Evolutionary conservation across 176 grass and related monocot genomes (phyloP), one percentile per base, ranked within the genome.

Genomic region (Bromus sterilis): DNA sequence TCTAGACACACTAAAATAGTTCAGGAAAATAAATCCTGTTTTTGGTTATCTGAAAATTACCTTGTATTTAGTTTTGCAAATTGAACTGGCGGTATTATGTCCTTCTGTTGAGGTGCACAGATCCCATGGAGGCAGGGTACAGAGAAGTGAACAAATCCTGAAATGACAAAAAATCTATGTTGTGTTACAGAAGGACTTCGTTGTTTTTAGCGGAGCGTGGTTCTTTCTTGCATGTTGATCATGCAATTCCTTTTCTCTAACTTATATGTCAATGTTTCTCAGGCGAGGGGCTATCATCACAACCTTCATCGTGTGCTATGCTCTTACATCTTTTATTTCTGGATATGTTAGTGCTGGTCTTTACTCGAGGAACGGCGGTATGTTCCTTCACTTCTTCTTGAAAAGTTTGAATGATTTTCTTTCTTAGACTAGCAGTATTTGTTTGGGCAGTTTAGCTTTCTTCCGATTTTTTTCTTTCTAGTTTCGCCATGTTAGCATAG

Each of bases 231-330:
- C n/a, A 71, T 80, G 13, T 66, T 80, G 42, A 74, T 11, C 56
- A 32, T 74, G 55, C 15, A 36, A 10, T 71, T 85, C 31, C 7
- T 67, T 62, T 82, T 75, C 31, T 32, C 62, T 89, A 85, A 89
- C 72, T 65, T 77, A n/a, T 14, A 71, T 71, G n/a, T 9, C 60
- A 29, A 75, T 62, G n/a, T 53, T 83, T 81, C 31, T 75, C 71
- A 98, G 92, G 88, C 84, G 95, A 86, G 95, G 95, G 37, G 83
- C 92, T 62, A 95, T 98, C 76, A 90, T 92, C 49, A 98, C 95
- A 71, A 98, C 95, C 29, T 98, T 98, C 85, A 98, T 98, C 73
- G 92, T 98, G 81, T 98, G 95, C 84, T 98, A 98, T 86, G 95
- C 92, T 34, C 95, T 98, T 79, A 98, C 95, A 14, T 98, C 92